phyloP scores from a whole-genome alignment of 805 yeast species.

The Clavispora asparagi region DNA sequence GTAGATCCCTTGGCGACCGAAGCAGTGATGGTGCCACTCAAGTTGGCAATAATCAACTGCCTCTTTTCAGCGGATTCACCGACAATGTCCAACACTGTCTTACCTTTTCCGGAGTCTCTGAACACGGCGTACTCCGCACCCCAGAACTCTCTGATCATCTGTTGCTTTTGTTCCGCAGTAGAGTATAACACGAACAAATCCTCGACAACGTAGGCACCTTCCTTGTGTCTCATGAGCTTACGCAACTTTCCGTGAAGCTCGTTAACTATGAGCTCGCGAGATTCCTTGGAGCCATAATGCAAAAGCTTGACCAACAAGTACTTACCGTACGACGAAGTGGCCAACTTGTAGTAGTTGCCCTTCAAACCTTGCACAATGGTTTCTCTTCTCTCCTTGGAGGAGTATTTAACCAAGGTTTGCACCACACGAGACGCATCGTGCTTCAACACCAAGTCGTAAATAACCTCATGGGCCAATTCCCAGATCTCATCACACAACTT shows the following conservation, averaged over 20 bases:
- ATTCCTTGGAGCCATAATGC: conserved; percentile 85
- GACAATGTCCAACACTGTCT: conserved; percentile 61
- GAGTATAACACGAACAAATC: conserved; percentile 85
- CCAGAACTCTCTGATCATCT: conserved; percentile 94
- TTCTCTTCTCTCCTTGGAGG: conserved; percentile 73
- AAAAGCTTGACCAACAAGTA: conserved; percentile 81
- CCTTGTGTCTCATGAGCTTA: conserved; percentile 92
- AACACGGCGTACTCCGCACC: conserved; percentile 93
- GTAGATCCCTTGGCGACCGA: conserved; percentile 94
- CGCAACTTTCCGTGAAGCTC: conserved; percentile 89
- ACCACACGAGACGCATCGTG: conserved; percentile 97
- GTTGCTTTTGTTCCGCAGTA: conserved; percentile 75
- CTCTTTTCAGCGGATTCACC: conserved; percentile 71
- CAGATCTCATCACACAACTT: conserved; percentile 80
- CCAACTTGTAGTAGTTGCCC: conserved; percentile 74
- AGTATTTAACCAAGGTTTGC: conserved; percentile 86
- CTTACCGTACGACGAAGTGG: conserved; percentile 92
- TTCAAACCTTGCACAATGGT: conserved; percentile 61
- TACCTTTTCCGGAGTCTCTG: conserved; percentile 63
- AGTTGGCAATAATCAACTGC: conserved; percentile 65
- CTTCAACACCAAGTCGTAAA: conserved; percentile 82
- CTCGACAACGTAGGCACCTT: conserved; percentile 97
- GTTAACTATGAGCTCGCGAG: conserved; percentile 67
- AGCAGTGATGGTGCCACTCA: conserved; percentile 78
- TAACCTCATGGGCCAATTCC: conserved; percentile 71